phyloP scores from a whole-genome alignment of 306 rosid genomes.

The Begonia fuchsioides region DNA sequence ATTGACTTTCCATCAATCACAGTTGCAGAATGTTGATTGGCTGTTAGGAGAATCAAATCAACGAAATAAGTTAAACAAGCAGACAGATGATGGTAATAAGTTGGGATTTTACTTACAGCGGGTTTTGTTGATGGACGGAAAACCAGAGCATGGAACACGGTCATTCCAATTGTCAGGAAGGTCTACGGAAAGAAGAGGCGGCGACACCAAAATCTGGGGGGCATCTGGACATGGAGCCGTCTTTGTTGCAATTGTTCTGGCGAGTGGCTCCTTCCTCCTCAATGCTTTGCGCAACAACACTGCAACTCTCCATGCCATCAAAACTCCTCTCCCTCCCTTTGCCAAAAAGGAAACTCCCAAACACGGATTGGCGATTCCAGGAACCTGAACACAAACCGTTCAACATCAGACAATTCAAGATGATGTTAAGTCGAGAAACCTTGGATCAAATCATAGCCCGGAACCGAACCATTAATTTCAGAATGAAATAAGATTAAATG shows the following conservation, averaged over 20 bases:
- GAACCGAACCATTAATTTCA: no score
- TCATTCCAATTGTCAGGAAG: slow-evolving; percentile 61
- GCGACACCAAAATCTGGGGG: slow-evolving; percentile 46
- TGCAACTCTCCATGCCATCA: slow-evolving; percentile 24
- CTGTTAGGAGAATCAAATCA: slow-evolving; percentile 21
- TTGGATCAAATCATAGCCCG: no score
- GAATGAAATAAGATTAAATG: no score
- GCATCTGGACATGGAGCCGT: slow-evolving; percentile 14
- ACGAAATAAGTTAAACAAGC: not conserved
- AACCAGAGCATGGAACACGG: slow-evolving; percentile 11
- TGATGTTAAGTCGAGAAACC: no score
- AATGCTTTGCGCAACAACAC: slow-evolving; percentile 20
- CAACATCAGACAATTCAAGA: no score
- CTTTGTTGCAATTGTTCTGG: slow-evolving; percentile 21
- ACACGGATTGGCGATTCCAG: not conserved
- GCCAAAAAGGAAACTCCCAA: not conserved
- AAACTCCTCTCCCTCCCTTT: not conserved
- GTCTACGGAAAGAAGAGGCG: slow-evolving; percentile 62
- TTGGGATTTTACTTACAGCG: slow-evolving; percentile 19
- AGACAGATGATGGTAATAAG: not conserved
- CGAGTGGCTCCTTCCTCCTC: slow-evolving; percentile 18
- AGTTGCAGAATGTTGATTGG: slow-evolving; percentile 24
- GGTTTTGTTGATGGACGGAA: slow-evolving; percentile 14
- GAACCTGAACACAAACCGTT: not conserved
- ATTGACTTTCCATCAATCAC: slow-evolving; percentile 60